Conservation (phyloP, 306 rosid genomes). For the Cicer judaicum region DNA sequence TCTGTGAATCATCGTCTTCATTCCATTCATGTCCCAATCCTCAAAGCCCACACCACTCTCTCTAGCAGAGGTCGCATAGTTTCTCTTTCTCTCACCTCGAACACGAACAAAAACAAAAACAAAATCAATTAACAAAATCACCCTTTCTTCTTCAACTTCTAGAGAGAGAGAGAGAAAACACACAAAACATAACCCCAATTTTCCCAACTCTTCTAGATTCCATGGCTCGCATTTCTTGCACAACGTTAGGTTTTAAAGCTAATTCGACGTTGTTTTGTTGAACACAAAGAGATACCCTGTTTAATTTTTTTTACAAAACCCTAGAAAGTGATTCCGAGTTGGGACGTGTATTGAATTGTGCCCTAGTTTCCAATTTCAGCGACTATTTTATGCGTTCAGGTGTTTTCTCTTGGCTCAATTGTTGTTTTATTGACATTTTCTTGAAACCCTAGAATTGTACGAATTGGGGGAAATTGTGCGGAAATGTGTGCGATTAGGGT, state of each 20-base stretch:
- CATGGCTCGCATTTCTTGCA: constrained; percentile 68
- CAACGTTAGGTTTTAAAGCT: constrained; percentile 56
- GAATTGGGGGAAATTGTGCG: constrained; percentile 53
- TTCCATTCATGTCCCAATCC: constrained; percentile 41
- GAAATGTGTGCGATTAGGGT: constrained; percentile 60
- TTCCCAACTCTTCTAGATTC: constrained; percentile 46
- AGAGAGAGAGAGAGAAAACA: constrained; percentile 26
- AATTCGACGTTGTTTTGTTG: constrained; percentile 51
- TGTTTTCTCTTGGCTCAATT: constrained; percentile 51
- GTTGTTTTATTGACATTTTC: constrained; percentile 47
- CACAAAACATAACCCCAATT: constrained; percentile 46
- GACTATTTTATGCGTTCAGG: constrained; percentile 59
- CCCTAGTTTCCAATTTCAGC: constrained; percentile 63
- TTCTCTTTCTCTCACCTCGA: constrained; percentile 48
- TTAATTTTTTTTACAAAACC: constrained; percentile 67
- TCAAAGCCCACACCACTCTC: constrained; percentile 85
- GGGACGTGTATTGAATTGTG: constrained; percentile 48
- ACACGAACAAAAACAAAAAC: constrained; percentile 55
- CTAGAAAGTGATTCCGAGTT: constrained; percentile 61
- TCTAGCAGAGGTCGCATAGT: constrained; percentile 86
- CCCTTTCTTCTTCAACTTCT: constrained; percentile 40
- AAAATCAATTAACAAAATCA: constrained; percentile 36
- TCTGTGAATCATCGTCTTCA: constrained; percentile 69
- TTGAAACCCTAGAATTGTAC: constrained; percentile 85
- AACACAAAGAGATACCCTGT: constrained; percentile 31